These are phyloP conservation scores for Yarrowia sp. DNA, from an alignment of 805 yeast genomes.

Conservation along the genomic window DNA sequence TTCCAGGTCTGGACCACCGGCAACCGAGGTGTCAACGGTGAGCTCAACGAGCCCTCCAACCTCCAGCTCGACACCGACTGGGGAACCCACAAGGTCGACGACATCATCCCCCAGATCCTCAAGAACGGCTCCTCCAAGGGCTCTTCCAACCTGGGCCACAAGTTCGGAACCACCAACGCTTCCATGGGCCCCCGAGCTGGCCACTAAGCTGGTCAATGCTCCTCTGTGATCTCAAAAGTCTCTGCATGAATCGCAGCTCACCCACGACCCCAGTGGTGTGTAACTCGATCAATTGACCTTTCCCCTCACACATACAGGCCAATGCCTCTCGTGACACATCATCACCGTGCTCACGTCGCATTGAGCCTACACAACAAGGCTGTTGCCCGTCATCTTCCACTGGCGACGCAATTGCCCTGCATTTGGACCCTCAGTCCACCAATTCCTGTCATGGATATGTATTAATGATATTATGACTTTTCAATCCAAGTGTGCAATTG, in stretches of 20 bases:
- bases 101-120: constrained; percentile 33
- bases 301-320: not conserved
- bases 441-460: constrained; percentile 7
- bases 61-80: constrained; percentile 39
- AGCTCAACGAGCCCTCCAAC: constrained; percentile 39
- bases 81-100: constrained; percentile 38
- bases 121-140: constrained; percentile 21
- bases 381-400: not conserved
- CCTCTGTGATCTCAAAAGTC: not conserved
- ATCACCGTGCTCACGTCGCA: not conserved
- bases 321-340: not conserved
- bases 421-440: not conserved
- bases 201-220: constrained; percentile 4
- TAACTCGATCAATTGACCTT: not conserved
- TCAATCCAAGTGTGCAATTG: no score
- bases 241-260: not conserved
- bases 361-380: not conserved
- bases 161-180: constrained; percentile 37
- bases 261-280: not conserved
- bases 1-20: constrained; percentile 39
- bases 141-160: constrained; percentile 14
- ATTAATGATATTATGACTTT: constrained; percentile 11
- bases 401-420: constrained; percentile 4
- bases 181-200: constrained; percentile 37
- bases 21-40: constrained; percentile 34